phyloP scores from a whole-genome alignment of 139 green algal species.

The Choricystis sp. region DNA sequence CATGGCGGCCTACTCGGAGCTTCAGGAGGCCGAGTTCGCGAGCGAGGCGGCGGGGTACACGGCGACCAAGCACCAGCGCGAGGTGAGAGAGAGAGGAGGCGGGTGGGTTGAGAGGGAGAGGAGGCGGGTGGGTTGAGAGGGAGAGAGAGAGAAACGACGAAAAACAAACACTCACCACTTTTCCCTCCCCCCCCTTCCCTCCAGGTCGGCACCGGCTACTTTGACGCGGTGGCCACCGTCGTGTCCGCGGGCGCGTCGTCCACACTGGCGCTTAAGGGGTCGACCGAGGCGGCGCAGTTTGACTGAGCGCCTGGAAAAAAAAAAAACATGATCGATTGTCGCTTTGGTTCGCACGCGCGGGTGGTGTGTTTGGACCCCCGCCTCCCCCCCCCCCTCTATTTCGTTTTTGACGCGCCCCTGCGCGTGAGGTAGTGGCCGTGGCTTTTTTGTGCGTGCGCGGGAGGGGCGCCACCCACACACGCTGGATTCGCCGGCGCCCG shows the following conservation, averaged over 20 bases:
- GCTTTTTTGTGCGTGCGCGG: no score
- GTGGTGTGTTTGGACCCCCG: no score
- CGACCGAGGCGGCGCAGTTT: slow-evolving; percentile 65
- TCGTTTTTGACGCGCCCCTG: no score
- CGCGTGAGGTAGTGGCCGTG: no score
- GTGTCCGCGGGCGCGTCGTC: slow-evolving; percentile 27
- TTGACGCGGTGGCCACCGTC: slow-evolving; percentile 32
- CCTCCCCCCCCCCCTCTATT: no score
- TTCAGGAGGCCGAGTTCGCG: slow-evolving; percentile 61
- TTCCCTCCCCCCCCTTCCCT: neutral
- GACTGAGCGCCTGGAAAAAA: slow-evolving; percentile 4
- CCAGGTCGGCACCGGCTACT: slow-evolving; percentile 64
- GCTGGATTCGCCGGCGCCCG: no score
- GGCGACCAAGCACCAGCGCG: slow-evolving; percentile 10
- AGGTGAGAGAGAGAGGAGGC: neutral
- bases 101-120: neutral
- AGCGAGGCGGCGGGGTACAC: slow-evolving; percentile 43
- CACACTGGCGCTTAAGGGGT: slow-evolving; percentile 44
- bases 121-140: neutral
- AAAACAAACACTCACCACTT: no score
- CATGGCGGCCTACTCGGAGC: slow-evolving; percentile 63
- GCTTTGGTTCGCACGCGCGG: no score
- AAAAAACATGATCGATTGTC: no score
- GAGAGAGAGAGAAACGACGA: no score
- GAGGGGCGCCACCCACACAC: no score